phyloP scores from a whole-genome alignment of 1,139 yeast genomes.

The Taiozyma onychis region DNA sequence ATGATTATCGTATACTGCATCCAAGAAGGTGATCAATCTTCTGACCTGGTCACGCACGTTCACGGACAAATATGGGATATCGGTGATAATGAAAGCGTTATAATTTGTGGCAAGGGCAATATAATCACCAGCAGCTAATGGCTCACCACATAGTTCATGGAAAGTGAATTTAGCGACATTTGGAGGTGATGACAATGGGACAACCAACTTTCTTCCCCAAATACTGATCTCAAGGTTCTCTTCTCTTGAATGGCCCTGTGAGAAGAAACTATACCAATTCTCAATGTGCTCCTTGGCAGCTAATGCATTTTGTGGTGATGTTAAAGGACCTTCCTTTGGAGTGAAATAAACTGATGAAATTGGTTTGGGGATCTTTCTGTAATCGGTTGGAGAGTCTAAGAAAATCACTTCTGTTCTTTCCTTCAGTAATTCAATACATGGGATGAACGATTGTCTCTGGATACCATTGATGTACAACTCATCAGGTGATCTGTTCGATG shows the following conservation, averaged over 20 bases:
- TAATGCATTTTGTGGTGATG: conserved; percentile 43
- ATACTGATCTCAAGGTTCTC: conserved; percentile 45
- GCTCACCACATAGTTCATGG: conserved; percentile 76
- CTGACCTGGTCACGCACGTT: conserved; percentile 79
- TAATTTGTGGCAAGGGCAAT: conserved; percentile 74
- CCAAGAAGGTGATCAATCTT: conserved; percentile 87
- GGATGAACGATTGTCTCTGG: conserved; percentile 85
- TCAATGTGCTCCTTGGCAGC: conserved; percentile 59
- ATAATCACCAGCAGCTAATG: conserved; percentile 95
- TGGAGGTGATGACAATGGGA: conserved; percentile 74
- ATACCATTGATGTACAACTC: conserved; percentile 90
- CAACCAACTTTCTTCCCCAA: conserved; percentile 82
- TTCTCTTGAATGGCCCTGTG: conserved; percentile 45
- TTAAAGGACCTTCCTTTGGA: conserved; percentile 61
- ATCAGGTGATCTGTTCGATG: conserved; percentile 93
- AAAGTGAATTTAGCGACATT: conserved; percentile 88
- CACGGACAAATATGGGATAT: conserved; percentile 79
- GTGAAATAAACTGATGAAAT: conserved; percentile 72
- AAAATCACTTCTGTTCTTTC: conserved; percentile 69
- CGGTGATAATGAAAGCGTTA: conserved; percentile 78
- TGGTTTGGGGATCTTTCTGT: conserved; percentile 84
- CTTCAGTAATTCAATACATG: conserved; percentile 81
- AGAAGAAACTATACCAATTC: conserved; percentile 76
- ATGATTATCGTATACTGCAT: conserved; percentile 90
- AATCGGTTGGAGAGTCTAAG: conserved; percentile 88